Evolutionary conservation across 2,329 filamentous ascomycete genomes (phyloP).

Genomic region (Clonostachys solani): DNA sequence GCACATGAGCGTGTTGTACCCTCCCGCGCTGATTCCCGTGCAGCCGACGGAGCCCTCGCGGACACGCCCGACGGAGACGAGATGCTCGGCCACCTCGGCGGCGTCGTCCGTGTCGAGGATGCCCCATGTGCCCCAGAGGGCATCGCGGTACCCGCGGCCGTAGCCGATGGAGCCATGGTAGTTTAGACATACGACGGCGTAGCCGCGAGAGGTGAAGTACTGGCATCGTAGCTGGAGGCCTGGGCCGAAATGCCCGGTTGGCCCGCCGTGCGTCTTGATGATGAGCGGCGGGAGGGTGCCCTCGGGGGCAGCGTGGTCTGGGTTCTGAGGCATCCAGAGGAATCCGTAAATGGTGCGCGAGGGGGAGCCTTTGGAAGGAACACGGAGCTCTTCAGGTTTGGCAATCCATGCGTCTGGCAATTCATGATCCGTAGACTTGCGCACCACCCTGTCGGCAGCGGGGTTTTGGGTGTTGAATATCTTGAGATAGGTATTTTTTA

Average conservation of each 20-base stretch:
- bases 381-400: conserved; percentile 24
- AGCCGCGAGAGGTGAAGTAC: conserved; percentile 50
- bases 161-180: conserved; percentile 48
- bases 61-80: conserved; percentile 29
- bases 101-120: conserved; percentile 45
- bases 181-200: conserved; percentile 44
- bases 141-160: conserved; percentile 42
- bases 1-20: conserved; percentile 46
- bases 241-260: conserved; percentile 34
- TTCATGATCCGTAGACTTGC: conserved; percentile 22
- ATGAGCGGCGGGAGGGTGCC: conserved; percentile 40
- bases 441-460: conserved; percentile 17
- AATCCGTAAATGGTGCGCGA: conserved; percentile 34
- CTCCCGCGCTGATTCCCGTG: conserved; percentile 46
- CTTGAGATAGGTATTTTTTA: conserved; percentile 23
- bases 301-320: conserved; percentile 26
- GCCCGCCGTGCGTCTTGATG: conserved; percentile 46
- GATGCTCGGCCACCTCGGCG: conserved; percentile 35
- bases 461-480: conserved; percentile 19
- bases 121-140: conserved; percentile 45
- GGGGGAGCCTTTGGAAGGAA: conserved; percentile 16
- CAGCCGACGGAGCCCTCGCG: conserved; percentile 36
- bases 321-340: conserved; percentile 44
- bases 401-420: conserved; percentile 26
- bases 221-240: conserved; percentile 40